Evolutionary conservation across 164 flowering plant species (phyloP).

Genomic region (Chimonanthus praecox): DNA sequence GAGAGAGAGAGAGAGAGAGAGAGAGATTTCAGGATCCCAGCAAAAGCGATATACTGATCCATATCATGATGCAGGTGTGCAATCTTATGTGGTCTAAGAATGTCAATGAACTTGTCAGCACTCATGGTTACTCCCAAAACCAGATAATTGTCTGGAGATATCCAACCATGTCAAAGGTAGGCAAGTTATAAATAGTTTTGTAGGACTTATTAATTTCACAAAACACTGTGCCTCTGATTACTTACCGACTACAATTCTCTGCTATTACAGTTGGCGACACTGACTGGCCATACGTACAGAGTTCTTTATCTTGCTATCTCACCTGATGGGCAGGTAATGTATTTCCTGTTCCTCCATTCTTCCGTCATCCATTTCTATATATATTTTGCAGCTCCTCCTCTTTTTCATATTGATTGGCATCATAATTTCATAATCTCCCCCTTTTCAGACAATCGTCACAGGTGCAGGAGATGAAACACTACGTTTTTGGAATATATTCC

Average conservation of each 20-base stretch:
- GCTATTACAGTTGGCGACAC: constrained; percentile 75
- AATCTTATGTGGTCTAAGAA: constrained; percentile 96
- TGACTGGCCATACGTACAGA: constrained; percentile 87
- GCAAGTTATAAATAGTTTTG: not conserved
- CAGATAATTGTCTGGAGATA: constrained; percentile 97
- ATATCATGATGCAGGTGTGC: constrained; percentile 59
- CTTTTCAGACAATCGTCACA: constrained; percentile 80
- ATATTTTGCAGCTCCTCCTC: not conserved
- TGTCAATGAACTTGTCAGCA: constrained; percentile 96
- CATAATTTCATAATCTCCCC: not conserved
- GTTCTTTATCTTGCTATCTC: constrained; percentile 95
- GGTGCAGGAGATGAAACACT: constrained; percentile 99
- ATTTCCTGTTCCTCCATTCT: not conserved
- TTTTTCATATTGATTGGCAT: not conserved
- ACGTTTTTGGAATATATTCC: constrained; percentile 95
- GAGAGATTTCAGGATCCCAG: not conserved
- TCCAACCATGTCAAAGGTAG: constrained; percentile 94
- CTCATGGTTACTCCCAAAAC: constrained; percentile 96
- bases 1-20: no score
- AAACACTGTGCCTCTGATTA: not conserved
- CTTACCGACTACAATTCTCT: not conserved
- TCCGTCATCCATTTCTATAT: no score
- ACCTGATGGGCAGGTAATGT: constrained; percentile 93
- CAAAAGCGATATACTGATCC: not conserved
- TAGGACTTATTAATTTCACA: not conserved